Conservation (phyloP, 2,329 filamentous ascomycete species). For the Akanthomyces uredinophilus region DNA sequence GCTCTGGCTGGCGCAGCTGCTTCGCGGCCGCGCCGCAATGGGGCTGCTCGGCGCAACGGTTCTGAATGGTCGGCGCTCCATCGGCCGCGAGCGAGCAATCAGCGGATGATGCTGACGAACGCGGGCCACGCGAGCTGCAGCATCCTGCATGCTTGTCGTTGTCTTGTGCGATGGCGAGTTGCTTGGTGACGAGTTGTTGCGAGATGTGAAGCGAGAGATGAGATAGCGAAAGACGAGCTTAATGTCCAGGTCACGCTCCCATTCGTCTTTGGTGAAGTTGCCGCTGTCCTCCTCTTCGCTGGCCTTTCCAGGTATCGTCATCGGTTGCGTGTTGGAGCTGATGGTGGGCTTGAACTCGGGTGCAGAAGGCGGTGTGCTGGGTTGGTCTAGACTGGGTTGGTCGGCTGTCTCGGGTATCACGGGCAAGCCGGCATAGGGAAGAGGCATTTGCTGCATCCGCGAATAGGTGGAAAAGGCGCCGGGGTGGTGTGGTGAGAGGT, state of each 20-base stretch:
- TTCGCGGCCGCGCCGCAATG: slow-evolving; percentile 42
- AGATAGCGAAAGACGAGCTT: slow-evolving; percentile 89
- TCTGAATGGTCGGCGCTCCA: slow-evolving; percentile 54
- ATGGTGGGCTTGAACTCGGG: slow-evolving; percentile 47
- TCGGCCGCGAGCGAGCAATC: slow-evolving; percentile 52
- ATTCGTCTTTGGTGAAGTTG: slow-evolving; percentile 68
- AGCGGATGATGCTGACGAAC: slow-evolving; percentile 88
- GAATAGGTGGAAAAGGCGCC: slow-evolving; percentile 83
- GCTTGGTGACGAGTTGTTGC: slow-evolving; percentile 32
- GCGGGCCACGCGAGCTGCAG: slow-evolving; percentile 71
- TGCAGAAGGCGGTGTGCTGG: slow-evolving; percentile 19
- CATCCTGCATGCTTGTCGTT: slow-evolving; percentile 53
- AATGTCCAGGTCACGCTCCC: slow-evolving; percentile 89
- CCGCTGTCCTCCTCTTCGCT: slow-evolving; percentile 24
- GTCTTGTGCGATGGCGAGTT: slow-evolving; percentile 33
- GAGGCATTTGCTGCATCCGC: slow-evolving; percentile 55
- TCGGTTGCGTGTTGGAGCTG: slow-evolving; percentile 30
- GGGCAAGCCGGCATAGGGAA: slow-evolving; percentile 75
- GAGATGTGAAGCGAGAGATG: slow-evolving; percentile 64
- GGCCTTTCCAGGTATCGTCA: slow-evolving; percentile 29
- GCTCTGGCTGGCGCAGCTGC: slow-evolving; percentile 84
- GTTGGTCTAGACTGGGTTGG: slow-evolving; percentile 21
- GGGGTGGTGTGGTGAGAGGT: slow-evolving; percentile 73
- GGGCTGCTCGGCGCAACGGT: slow-evolving; percentile 44
- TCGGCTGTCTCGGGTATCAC: slow-evolving; percentile 51